Evolutionary conservation across 306 rosid genomes (phyloP), one percentile per base, ranked within the genome.

Genomic region (Hippophae rhamnoides): DNA sequence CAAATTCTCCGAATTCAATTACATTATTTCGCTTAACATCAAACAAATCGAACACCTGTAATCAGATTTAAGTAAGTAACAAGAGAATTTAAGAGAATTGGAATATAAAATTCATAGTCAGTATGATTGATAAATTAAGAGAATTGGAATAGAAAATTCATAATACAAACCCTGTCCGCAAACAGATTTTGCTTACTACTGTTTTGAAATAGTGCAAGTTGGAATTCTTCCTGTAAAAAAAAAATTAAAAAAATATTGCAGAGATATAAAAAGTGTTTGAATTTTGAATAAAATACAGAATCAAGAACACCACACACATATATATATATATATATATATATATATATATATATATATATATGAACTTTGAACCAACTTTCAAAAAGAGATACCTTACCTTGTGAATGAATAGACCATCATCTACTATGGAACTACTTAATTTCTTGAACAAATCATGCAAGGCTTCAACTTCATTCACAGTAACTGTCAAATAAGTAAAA

Each of bases 391-490:
- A 89, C 94, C 96, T 85, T 85, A 18, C 23, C 23, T 18, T 18
- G 23, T 18, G 23, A 18, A 79, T 79, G 83, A 64, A 89, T 78
- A 75, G 59, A 43, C 78, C 86, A 67, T 85, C 94, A 49, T 82
- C 75, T 56, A 65, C 18, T 31, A 85, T 74, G 51, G 86, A 13
- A 79, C 81, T 67, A 61, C 90, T 74, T 71, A 89, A 75, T 72
- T 75, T 77, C 78, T 77, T 83, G 74, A 63, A 89, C 56, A 86
- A 67, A 57, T 66, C 73, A 58, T 66, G 53, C 78, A 89, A 67
- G 58, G 94, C 90, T 72, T 85, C 94, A 55, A 89, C 82, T 72
- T 89, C 96, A 73, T 85, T 88, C 44, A 81, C 74, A 31, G 86
- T 77, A 76, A 89, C 96, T 83, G 83, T 54, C 56, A 68, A 67